Evolutionary conservation across 306 rosid genomes (phyloP).

Genomic region (Quercus wislizeni): DNA sequence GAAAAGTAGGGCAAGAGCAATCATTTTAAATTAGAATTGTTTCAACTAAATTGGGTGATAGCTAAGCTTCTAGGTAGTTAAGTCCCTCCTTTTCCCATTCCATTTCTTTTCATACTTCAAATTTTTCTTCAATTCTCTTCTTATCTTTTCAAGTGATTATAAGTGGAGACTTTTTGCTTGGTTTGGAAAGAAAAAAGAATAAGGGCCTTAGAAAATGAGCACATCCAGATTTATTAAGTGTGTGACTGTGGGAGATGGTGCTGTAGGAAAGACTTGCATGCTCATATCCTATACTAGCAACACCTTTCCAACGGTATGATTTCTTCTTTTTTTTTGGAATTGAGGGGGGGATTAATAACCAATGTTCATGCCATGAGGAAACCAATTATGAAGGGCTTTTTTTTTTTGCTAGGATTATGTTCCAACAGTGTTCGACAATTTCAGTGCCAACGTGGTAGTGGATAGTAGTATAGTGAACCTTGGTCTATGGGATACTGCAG

Average conservation of each 20-base stretch:
- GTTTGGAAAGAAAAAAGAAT: not conserved
- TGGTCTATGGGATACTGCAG: slow-evolving; percentile 84
- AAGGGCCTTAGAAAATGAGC: not conserved
- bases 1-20: not conserved
- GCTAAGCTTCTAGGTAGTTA: slow-evolving; percentile 37
- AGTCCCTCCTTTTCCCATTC: slow-evolving; percentile 5
- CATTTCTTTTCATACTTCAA: slow-evolving; percentile 1
- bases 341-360: not conserved
- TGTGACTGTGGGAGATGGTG: slow-evolving; percentile 27
- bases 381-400: not conserved
- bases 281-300: slow-evolving; percentile 27
- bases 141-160: not conserved
- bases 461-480: slow-evolving; percentile 64
- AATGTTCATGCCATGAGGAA: not conserved
- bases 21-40: slow-evolving; percentile 21
- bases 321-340: no score
- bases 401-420: slow-evolving; percentile 18
- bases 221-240: slow-evolving; percentile 24
- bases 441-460: slow-evolving; percentile 66
- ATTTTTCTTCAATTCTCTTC: not conserved
- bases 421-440: slow-evolving; percentile 71
- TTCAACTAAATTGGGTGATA: slow-evolving; percentile 36
- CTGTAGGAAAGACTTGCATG: slow-evolving; percentile 28
- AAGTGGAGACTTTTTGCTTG: not conserved
- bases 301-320: slow-evolving; percentile 21